Evolutionary conservation across 2,329 filamentous ascomycete species (phyloP), one percentile per base, ranked within the genome.

Genomic region (Coniochaeta hoffmannii): DNA sequence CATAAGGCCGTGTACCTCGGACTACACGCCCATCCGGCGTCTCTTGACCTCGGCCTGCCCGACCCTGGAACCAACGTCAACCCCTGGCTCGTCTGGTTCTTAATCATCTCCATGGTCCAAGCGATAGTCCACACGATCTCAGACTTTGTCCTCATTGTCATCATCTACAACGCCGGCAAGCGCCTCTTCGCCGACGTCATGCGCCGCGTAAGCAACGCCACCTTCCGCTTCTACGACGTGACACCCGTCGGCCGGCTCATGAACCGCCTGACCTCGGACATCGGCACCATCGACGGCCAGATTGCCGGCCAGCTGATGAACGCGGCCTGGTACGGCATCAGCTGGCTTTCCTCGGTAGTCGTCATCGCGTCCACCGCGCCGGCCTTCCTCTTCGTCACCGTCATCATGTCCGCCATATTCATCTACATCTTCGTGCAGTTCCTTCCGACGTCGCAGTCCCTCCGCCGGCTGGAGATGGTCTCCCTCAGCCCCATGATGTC

Each of bases 201-300:
- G 71, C 73, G 79, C 1, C 82, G 81, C 53, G 89, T 96, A 52
- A 87, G 87, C 65, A 82, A 85, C 63, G 89, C 91, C 0, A 92
- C 87, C 0, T 96, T 97, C 71, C 84, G 90, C 1, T 97, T 92
- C 69, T 94, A 96, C 72, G 92, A 97, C 66, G 84, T 90, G 4
- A 96, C 92, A 0, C 92, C 92, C 0, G 86, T 95, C 0, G 92
- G 92, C 0, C 83, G 92, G 50, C 75, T 97, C 58, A 96, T 96
- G 89, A 97, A 97, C 68, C 83, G 92, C 8, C 78, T 97, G 58
- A 96, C 91, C 0, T 90, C 89, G 1, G 91, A 97, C 64, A 94
- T 96, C 71, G 89, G 88, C 28, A 92, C 90, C 52, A 81, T 96
- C 0, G 92, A 97, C 64, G 91, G 91, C 1, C 87, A 88, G n/a